Base-by-base conservation (phyloP, 495 filamentous ascomycete genomes). In the Eremomyces bilateralis region DNA sequence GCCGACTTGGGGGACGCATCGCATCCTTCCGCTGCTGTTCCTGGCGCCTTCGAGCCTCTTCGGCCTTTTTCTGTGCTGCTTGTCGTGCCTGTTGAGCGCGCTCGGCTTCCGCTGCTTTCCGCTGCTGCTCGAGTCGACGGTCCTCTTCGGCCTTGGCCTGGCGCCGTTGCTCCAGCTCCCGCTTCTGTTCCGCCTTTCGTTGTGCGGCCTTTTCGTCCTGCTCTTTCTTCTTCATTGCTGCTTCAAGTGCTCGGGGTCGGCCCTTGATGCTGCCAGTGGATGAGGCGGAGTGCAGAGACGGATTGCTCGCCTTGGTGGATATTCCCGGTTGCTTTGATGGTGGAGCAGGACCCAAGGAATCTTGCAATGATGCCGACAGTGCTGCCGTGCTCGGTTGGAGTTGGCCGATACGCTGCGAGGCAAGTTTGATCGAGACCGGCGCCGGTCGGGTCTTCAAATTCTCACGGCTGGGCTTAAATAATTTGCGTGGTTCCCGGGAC, bases 141-240 rank as follows among this genome's bases (percentile, higher is more conserved):
- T 59, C 52, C 35, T 76, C 70, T 40, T 72, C 69, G 33, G 63
- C 59, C 31, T 59, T 56, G 4, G 63, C 65, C 33, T 71, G 67
- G 36, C 74, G 65, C 53, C 76, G 82, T 34, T 77, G 73, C 43
- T 88, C 81, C 17, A 73, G 51, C 43, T 85, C 79, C 1, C 66
- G 66, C 51, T 79, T 79, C 20, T 73, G 72, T 18, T 90, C 78
- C 19, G 71, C 73, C 46, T 74, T 82, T n/a, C 73, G 71, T 42
- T 80, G 73, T 13, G 69, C 66, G 29, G 76, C 76, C 21, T 67
- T 69, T 48, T 85, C 78, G 43, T 88, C 80, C 46, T 74, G 69
- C 43, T 85, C 78, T 43, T 72, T 80, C 51, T 79, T 80, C 43
- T 65, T 67, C 31, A 76, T 77, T n/a, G 71, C 71, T 18, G 64